Base-by-base conservation (phyloP, 805 yeast genomes). In the Myxozyma lipomycoides region DNA sequence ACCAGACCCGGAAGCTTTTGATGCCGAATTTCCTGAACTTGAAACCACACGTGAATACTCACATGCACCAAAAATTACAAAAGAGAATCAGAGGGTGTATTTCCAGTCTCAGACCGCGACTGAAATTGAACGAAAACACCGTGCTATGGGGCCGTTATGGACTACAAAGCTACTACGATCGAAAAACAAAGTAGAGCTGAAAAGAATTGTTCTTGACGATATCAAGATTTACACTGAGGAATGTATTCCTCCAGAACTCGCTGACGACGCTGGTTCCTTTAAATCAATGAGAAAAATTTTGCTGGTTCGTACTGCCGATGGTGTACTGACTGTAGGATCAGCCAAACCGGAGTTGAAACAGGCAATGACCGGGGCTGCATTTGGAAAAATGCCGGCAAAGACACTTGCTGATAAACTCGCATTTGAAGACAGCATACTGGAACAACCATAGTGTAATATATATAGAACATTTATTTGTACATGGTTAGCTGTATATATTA, bases 71-170 rank as follows among this genome's bases (percentile, higher is more conserved):
- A 56, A 59, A 46, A 46, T 36, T 12, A 28, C 40, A 22, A 41
- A 19, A 12, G 51, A 43, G 9, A 15, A 25, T 21, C 44, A 47
- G 26, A 46, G 46, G 17, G 48, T 53, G 12, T 26, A 40, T 9
- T 49, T 56, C 52, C 21, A 19, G 2, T 24, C 40, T 18, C 40
- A 45, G 18, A 40, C 46, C 22, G 49, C 49, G 24, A 30, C 30
- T 5, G 51, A 42, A 2, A 43, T 59, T n/a, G 38, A 43, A 18
- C 43, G 51, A 7, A 43, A 49, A 40, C 45, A 43, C 17, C 51
- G 61, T 19, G 55, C 61, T 17, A 52, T 60, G 30, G 57, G 50
- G 12, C 54, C 49, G 2, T 43, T 58, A 21, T 58, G 58, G 59
- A 55, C 59, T 17, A 15, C 22, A 17, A 39, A 15, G 32, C 9